Conservation (phyloP, 345 rosid species). For the Alliaria petiolata region DNA sequence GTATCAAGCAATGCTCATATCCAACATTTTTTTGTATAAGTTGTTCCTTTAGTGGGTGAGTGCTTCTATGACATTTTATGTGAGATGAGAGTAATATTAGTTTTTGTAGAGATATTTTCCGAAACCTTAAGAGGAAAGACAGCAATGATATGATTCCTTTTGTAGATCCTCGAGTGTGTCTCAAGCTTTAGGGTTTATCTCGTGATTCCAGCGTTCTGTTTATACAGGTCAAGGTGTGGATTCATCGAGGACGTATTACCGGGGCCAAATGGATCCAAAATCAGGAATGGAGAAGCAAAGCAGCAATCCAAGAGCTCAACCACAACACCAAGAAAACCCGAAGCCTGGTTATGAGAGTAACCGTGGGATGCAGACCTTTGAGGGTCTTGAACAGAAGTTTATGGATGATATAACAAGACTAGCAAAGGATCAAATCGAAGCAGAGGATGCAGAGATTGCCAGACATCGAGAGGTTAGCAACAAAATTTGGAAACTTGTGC, state of each 20-base stretch:
- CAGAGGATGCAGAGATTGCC: slow-evolving; percentile 78
- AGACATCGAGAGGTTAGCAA: slow-evolving; percentile 80
- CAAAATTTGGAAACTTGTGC: background rate
- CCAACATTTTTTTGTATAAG: no score
- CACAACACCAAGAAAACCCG: slow-evolving; percentile 50
- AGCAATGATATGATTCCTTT: background rate
- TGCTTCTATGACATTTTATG: background rate
- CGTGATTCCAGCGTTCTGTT: slow-evolving; percentile 14
- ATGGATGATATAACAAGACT: slow-evolving; percentile 63
- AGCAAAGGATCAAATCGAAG: slow-evolving; percentile 64
- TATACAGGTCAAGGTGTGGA: slow-evolving; percentile 69
- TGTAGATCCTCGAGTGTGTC: background rate
- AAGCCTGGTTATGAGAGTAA: slow-evolving; percentile 50
- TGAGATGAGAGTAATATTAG: background rate
- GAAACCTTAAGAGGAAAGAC: background rate
- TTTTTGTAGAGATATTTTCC: background rate
- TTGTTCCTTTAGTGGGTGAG: background rate
- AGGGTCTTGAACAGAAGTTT: slow-evolving; percentile 68
- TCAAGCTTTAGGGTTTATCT: background rate
- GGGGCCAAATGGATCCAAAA: slow-evolving; percentile 52
- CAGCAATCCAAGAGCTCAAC: slow-evolving; percentile 49
- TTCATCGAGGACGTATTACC: slow-evolving; percentile 59
- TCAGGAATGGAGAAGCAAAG: slow-evolving; percentile 47
- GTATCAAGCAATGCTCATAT: background rate
- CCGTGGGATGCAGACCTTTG: slow-evolving; percentile 46